Conservation (phyloP, 305 asterid genomes). For the Rubia tinctorum region DNA sequence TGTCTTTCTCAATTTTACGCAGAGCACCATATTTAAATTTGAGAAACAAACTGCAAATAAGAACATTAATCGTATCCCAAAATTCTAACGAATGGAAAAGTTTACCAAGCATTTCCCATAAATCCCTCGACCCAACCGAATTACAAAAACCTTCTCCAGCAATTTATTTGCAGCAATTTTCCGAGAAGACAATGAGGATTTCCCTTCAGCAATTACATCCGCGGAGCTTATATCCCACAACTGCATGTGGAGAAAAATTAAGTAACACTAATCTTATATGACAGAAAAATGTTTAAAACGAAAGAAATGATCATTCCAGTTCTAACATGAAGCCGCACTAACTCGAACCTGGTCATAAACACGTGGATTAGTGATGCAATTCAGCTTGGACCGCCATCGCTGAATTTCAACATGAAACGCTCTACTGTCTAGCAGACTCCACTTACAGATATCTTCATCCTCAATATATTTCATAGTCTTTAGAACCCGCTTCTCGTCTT, state of each 20-base stretch:
- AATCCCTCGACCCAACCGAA: slow-evolving; percentile 79
- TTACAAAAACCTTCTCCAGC: slow-evolving; percentile 54
- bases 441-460: slow-evolving; percentile 68
- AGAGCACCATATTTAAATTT: background rate
- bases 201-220: slow-evolving; percentile 63
- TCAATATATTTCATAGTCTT: slow-evolving; percentile 64
- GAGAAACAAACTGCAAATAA: background rate
- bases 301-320: background rate
- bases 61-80: slow-evolving; percentile 6
- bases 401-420: slow-evolving; percentile 62
- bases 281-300: background rate
- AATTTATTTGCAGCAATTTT: slow-evolving; percentile 54
- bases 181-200: slow-evolving; percentile 42
- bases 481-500: slow-evolving; percentile 52
- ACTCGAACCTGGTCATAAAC: slow-evolving; percentile 72
- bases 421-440: slow-evolving; percentile 63
- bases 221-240: slow-evolving; percentile 44
- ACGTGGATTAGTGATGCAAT: slow-evolving; percentile 67
- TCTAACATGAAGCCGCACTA: slow-evolving; percentile 10
- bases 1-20: background rate
- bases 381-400: slow-evolving; percentile 71
- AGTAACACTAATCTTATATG: background rate
- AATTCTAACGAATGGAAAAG: background rate
- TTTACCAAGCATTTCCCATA: slow-evolving; percentile 95
- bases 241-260: slow-evolving; percentile 37